Evolutionary conservation across 768 basidiomycete genomes (phyloP).

Genomic region (Asterophora lycoperdoides): DNA sequence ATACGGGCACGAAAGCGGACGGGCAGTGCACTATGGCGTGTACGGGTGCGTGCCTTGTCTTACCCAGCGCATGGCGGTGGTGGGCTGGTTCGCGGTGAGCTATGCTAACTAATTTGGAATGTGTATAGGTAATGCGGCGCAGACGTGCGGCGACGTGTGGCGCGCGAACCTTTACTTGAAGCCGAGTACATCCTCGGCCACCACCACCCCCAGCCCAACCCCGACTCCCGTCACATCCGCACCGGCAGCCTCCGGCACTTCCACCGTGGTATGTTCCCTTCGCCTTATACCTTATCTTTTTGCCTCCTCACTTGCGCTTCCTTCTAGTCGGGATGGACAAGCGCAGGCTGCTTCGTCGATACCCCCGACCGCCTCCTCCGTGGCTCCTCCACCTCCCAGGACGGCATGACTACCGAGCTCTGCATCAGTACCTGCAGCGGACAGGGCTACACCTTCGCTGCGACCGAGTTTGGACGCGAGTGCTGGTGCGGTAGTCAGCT

Average conservation of each 20-base stretch:
- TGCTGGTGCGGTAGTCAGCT: conserved; percentile 33
- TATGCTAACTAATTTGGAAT: not conserved
- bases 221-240: too few species aligned
- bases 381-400: conserved; percentile 13
- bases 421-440: conserved; percentile 26
- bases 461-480: conserved; percentile 30
- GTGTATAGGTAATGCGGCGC: conserved; percentile 21
- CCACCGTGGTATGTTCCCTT: too few species aligned
- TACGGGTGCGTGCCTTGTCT: too few species aligned
- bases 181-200: too few species aligned
- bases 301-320: not conserved
- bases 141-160: conserved; percentile 34
- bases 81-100: not conserved
- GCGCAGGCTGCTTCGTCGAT: conserved; percentile 31
- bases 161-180: conserved; percentile 26
- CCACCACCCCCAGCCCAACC: too few species aligned
- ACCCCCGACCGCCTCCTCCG: conserved; percentile 27
- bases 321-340: conserved; percentile 20
- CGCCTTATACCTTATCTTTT: not conserved
- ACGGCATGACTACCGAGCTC: conserved; percentile 27
- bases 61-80: too few species aligned
- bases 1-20: too few species aligned
- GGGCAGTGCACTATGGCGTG: too few species aligned
- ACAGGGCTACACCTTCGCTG: conserved; percentile 29
- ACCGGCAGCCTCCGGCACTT: too few species aligned